These are phyloP conservation scores for Farysia itapuensis DNA, from an alignment of 1,284 basidiomycete species.

Conservation along the genomic window DNA sequence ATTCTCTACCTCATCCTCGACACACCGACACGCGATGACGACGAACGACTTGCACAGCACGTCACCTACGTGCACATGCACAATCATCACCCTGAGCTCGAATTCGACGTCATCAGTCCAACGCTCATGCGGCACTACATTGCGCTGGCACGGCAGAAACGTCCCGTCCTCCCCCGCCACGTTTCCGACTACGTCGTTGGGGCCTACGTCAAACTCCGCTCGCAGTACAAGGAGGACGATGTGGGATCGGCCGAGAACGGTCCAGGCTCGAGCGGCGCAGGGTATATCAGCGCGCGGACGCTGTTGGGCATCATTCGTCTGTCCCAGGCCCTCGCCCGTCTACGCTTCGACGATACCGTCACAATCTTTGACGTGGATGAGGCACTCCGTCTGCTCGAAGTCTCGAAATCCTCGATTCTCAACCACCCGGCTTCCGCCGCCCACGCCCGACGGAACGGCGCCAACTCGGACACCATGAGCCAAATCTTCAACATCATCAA, in stretches of 20 bases:
- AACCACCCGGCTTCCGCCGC: slow-evolving; percentile 14
- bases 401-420: slow-evolving; percentile 81
- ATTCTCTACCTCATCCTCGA: slow-evolving; percentile 95
- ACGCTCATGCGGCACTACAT: slow-evolving; percentile 94
- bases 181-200: slow-evolving; percentile 94
- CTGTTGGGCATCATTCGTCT: slow-evolving; percentile 91
- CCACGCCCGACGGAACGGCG: slow-evolving; percentile 6
- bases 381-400: slow-evolving; percentile 92
- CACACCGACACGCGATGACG: slow-evolving; percentile 88
- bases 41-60: slow-evolving; percentile 93
- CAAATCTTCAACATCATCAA: slow-evolving; percentile 58
- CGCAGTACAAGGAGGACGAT: slow-evolving; percentile 87
- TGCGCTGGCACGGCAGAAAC: slow-evolving; percentile 82
- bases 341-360: slow-evolving; percentile 80
- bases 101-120: slow-evolving; percentile 73
- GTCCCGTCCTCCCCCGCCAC: slow-evolving; percentile 80
- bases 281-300: slow-evolving; percentile 93
- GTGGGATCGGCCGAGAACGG: slow-evolving; percentile 69
- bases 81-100: slow-evolving; percentile 79
- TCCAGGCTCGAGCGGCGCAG: slow-evolving; percentile 1
- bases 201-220: slow-evolving; percentile 91
- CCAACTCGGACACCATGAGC: slow-evolving; percentile 40
- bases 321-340: slow-evolving; percentile 87
- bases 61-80: slow-evolving; percentile 99
- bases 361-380: slow-evolving; percentile 90